Percentiles rank a stretch among this genome's conserved stretches.
These are phyloP conservation scores for Yamadazyma buinensis DNA, from an alignment of 1,139 yeast genomes.

Conservation along the genomic window DNA sequence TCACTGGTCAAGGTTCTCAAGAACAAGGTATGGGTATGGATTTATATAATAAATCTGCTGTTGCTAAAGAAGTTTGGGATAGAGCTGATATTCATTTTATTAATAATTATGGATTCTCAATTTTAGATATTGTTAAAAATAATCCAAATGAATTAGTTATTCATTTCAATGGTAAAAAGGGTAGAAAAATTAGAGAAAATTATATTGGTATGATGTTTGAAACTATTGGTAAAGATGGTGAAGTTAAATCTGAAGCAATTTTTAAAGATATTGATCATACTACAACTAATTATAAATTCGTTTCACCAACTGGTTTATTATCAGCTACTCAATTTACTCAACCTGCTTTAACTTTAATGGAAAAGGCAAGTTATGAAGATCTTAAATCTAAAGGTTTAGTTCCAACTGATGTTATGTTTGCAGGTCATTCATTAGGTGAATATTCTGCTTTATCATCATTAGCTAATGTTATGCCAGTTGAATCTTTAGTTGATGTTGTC, in stretches of 20 bases:
- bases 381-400: slow-evolving; percentile 94
- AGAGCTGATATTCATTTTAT: slow-evolving; percentile 93
- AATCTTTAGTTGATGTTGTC: slow-evolving; percentile 94
- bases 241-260: slow-evolving; percentile 85
- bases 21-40: slow-evolving; percentile 99
- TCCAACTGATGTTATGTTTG: slow-evolving; percentile 90
- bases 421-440: slow-evolving; percentile 99
- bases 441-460: slow-evolving; percentile 95
- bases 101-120: slow-evolving; percentile 93
- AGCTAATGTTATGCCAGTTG: slow-evolving; percentile 99
- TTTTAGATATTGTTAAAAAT: slow-evolving; percentile 89
- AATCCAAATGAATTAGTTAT: slow-evolving; percentile 94
- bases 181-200: slow-evolving; percentile 91
- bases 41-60: slow-evolving; percentile 82
- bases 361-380: slow-evolving; percentile 97
- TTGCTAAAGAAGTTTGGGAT: slow-evolving; percentile 96
- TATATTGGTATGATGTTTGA: slow-evolving; percentile 97
- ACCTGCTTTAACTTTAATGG: slow-evolving; percentile 99
- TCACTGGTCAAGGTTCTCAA: slow-evolving; percentile 99
- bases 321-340: slow-evolving; percentile 99
- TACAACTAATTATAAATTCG: slow-evolving; percentile 83
- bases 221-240: slow-evolving; percentile 83
- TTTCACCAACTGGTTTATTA: slow-evolving; percentile 89
- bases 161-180: slow-evolving; percentile 97
- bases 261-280: slow-evolving; percentile 85